Percentiles rank a stretch among this genome's conserved stretches.
Conservation (phyloP, 495 filamentous ascomycete genomes). For the Xylaria flabelliformis region DNA sequence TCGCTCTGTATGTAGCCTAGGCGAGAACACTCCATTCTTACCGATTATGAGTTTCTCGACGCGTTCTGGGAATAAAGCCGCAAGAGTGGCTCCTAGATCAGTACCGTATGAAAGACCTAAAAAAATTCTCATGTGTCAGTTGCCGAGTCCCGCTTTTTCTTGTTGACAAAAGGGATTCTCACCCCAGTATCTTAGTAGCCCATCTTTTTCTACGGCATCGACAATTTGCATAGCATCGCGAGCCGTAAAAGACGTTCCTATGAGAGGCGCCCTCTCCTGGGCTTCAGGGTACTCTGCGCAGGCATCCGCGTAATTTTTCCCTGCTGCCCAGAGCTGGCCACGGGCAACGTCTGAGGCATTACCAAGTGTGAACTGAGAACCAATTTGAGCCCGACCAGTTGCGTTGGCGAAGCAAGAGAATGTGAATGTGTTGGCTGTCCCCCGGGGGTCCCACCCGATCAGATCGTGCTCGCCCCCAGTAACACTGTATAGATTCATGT, state of each 20-base stretch:
- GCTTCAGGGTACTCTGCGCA: constrained; percentile 27
- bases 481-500: constrained; percentile 26
- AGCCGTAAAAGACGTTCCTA: constrained; percentile 49
- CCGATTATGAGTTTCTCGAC: constrained; percentile 48
- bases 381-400: background rate
- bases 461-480: constrained; percentile 48
- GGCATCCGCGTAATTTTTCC: constrained; percentile 25
- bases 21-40: background rate
- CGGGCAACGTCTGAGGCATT: constrained; percentile 35
- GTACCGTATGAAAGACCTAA: constrained; percentile 54
- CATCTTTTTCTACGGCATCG: constrained; percentile 51
- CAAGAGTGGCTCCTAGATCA: constrained; percentile 47
- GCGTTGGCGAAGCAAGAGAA: constrained; percentile 45
- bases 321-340: constrained; percentile 34
- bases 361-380: constrained; percentile 3
- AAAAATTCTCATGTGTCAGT: background rate
- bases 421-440: constrained; percentile 46
- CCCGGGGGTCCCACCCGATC: constrained; percentile 48
- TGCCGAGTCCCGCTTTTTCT: background rate
- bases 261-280: constrained; percentile 34
- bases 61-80: constrained; percentile 55
- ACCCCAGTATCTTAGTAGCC: constrained; percentile 56
- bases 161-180: constrained; percentile 14
- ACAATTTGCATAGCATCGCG: constrained; percentile 53
- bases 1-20: background rate